Evolutionary conservation across 208 protist genomes (phyloP), one percentile per base, ranked within the genome.

Genomic region (Trypanosomatidae sp.): DNA sequence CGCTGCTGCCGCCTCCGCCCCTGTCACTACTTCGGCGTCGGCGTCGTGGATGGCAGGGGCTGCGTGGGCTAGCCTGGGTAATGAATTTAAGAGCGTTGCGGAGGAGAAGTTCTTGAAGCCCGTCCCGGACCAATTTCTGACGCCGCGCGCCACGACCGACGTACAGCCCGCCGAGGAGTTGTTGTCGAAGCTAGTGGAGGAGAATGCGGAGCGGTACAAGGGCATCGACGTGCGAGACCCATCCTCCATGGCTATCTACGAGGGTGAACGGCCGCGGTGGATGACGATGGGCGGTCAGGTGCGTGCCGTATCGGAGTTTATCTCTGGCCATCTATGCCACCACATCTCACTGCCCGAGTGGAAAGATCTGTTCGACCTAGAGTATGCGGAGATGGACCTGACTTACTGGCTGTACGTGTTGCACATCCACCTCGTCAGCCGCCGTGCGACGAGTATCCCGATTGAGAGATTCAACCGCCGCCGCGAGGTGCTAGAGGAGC

Each of bases 351-450:
- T 96, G 1, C 81, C 82, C 4, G 90, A 92, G 81, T 96, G 92
- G 90, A 87, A 84, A 70, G 66, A 72, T 46, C 76, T 96, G n/a
- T 95, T 96, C 76, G 92, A 96, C 74, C 66, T 96, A 10, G 84
- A 95, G 85, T 92, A 94, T 77, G 87, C 88, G 6, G 90, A 96
- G 87, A 95, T 96, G 89, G 92, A 96, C 67, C 65, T 96, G 19
- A 94, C 88, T 4, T 96, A 94, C 64, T 96, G 90, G 89, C 80
- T 96, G n/a, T 96, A 94, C 69, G 89, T 96, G 28, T 72, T 96
- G 50, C 92, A 96, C 70, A 80, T 96, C 15, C 92, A 96, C 76
- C 79, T 96, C 62, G 84, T 96, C 39, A 91, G 86, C 69, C 87
- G 92, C 46, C 90, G 92, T 41, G 88, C 90, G 19, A 93, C 90